These are phyloP conservation scores for Tulasnella sp. DNA, from an alignment of 768 basidiomycete species.

Conservation along the genomic window DNA sequence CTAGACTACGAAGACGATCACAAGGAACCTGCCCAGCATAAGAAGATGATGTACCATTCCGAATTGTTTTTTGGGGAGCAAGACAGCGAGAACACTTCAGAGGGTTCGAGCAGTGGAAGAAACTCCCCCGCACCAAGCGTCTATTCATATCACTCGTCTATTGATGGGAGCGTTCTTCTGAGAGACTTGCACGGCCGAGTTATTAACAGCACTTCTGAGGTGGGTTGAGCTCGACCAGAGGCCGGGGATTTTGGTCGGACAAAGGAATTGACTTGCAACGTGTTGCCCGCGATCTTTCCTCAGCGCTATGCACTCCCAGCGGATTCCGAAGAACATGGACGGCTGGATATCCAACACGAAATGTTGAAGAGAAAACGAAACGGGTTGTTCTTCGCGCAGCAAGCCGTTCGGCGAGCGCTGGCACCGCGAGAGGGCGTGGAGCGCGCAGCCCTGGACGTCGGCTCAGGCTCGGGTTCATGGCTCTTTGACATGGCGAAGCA, in stretches of 20 bases:
- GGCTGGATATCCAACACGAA: constrained; percentile 26
- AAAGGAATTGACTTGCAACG: not conserved
- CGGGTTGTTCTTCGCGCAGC: constrained; percentile 20
- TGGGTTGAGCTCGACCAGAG: not conserved
- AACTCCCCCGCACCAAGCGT: constrained; percentile 21
- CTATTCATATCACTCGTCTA: constrained; percentile 27
- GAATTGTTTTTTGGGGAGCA: not conserved
- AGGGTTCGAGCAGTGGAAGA: not conserved
- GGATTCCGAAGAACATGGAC: constrained; percentile 11
- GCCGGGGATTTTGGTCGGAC: not conserved
- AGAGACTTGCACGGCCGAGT: constrained; percentile 26
- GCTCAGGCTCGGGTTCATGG: constrained; percentile 22
- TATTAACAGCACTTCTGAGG: constrained; percentile 26
- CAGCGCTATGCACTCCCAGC: constrained; percentile 10
- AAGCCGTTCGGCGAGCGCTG: constrained; percentile 21
- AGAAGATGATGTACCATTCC: not conserved
- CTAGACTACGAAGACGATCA: not conserved
- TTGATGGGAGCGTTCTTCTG: constrained; percentile 17
- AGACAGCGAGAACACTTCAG: not conserved
- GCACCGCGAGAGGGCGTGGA: not conserved
- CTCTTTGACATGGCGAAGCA: constrained; percentile 16
- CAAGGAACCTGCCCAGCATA: not conserved
- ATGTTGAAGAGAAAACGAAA: constrained; percentile 1
- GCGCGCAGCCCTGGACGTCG: constrained; percentile 14
- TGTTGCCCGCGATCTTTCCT: not conserved